These are phyloP conservation scores for Fusarium stilboides DNA, from an alignment of 2,329 filamentous ascomycete genomes.

Conservation along the genomic window DNA sequence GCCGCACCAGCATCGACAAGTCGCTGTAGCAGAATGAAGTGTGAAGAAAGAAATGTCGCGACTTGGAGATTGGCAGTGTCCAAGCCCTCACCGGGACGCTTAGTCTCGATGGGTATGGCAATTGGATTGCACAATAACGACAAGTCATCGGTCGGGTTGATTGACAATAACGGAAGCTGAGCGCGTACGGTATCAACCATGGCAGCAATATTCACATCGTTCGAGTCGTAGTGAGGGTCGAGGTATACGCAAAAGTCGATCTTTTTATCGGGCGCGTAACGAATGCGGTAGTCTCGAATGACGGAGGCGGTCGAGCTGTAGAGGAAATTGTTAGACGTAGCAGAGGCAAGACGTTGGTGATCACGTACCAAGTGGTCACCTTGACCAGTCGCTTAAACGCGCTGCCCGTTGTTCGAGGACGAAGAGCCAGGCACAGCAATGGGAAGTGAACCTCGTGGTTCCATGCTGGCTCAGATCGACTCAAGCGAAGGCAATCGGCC, in stretches of 20 bases:
- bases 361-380: not conserved
- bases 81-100: conserved; percentile 10
- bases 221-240: not conserved
- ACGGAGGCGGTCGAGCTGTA: not conserved
- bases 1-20: not conserved
- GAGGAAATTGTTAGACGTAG: not conserved
- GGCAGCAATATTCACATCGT: not conserved
- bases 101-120: conserved; percentile 28
- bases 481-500: not conserved
- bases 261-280: conserved; percentile 4
- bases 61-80: conserved; percentile 12
- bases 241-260: conserved; percentile 29
- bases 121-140: conserved; percentile 3
- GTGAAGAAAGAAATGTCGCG: conserved; percentile 3
- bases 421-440: not conserved
- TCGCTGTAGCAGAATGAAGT: not conserved
- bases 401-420: not conserved
- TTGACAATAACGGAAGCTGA: not conserved
- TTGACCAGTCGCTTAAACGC: not conserved
- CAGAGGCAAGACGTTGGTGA: fast-evolving
- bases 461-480: conserved; percentile 3
- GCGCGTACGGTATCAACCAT: not conserved
- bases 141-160: conserved; percentile 3
- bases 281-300: conserved; percentile 9
- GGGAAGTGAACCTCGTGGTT: conserved; percentile 3